phyloP scores from a whole-genome alignment of 1,284 basidiomycete genomes.

The Boletus smithii region DNA sequence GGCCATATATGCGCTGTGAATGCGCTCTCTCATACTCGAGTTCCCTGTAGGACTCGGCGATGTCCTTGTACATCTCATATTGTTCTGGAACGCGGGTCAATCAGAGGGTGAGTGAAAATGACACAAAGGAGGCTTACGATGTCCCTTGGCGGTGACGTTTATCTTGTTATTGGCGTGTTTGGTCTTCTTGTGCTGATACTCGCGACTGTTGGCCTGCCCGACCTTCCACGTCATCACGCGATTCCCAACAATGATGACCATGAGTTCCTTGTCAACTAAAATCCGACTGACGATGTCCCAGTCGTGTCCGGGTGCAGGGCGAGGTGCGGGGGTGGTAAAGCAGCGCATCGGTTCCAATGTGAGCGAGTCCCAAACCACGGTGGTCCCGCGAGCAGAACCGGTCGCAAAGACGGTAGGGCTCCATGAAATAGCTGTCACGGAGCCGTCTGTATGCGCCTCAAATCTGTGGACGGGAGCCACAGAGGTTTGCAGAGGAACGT shows the following conservation, averaged over 20 bases:
- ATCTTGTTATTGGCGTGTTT: slow-evolving; percentile 23
- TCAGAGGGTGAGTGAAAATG: slow-evolving; percentile 1
- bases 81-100: slow-evolving; percentile 43
- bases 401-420: slow-evolving; percentile 56
- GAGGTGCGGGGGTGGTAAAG: slow-evolving; percentile 49
- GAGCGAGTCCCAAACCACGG: slow-evolving; percentile 66
- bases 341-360: slow-evolving; percentile 54
- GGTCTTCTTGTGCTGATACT: slow-evolving; percentile 12
- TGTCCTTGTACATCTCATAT: slow-evolving; percentile 62
- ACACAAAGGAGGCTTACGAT: slow-evolving; percentile 21
- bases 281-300: slow-evolving; percentile 59
- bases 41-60: slow-evolving; percentile 55
- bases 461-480: slow-evolving; percentile 45
- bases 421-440: slow-evolving; percentile 62
- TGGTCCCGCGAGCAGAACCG: slow-evolving; percentile 61
- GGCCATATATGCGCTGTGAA: slow-evolving; percentile 39
- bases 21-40: slow-evolving; percentile 48
- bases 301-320: slow-evolving; percentile 36
- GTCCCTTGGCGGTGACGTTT: slow-evolving; percentile 26
- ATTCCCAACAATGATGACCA: slow-evolving; percentile 64
- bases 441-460: slow-evolving; percentile 56
- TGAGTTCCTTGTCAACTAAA: slow-evolving; percentile 56
- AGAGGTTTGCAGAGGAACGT: slow-evolving; percentile 11
- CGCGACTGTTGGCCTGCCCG: slow-evolving; percentile 38
- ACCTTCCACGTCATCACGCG: slow-evolving; percentile 70